Base-by-base conservation (phyloP, 225 moss, liverwort and hornwort species). In the Takakia lepidozioides region DNA sequence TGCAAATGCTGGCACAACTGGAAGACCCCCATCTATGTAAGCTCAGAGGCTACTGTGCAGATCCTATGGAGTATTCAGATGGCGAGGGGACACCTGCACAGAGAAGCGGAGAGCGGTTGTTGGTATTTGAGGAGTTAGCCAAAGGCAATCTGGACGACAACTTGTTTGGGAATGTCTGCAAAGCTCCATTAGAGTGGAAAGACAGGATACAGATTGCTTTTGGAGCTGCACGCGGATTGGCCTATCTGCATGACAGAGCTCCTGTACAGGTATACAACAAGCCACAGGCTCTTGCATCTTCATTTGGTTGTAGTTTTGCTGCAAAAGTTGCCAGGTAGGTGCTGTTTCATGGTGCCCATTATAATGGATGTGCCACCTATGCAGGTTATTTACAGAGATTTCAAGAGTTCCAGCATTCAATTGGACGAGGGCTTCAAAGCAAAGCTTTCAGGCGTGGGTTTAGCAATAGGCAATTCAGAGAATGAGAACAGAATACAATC, bases 361-460 rank as follows among this genome's bases (percentile, higher is more conserved):
- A n/a, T n/a, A n/a, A n/a, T n/a, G n/a, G n/a, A n/a, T n/a, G n/a
- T n/a, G 7, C n/a, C 19, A 19, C 24, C n/a, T 7, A 8, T 59
- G 62, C 73, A 73, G 73, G 63, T 73, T 43, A 59, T 68, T 2
- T 73, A 64, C 59, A 51, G 51, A 56, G 63, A 64, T 59, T 68
- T 73, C 56, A 73, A 29, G 15, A 55, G 67, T 42, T 73, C 59
- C 2, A 63, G 38, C 46, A 56, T 73, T 21, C 55, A 67, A 47
- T 51, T 73, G 59, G 67, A 68, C 59, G 21, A 55, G n/a, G 37
- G 63, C 47, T 60, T 73, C 39, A 54, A 46, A n/a, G 67, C 62
- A 36, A 59, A 56, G 55, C 55, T 73, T 38, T 55, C 68, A 11
- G 73, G 73, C 20, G 54, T 49, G 14, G 73, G 59, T 18, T 43